Percentiles rank a stretch among this genome's conserved stretches.
Evolutionary conservation across 2,329 filamentous ascomycete genomes (phyloP).

Genomic region (Monosporascus ibericus): DNA sequence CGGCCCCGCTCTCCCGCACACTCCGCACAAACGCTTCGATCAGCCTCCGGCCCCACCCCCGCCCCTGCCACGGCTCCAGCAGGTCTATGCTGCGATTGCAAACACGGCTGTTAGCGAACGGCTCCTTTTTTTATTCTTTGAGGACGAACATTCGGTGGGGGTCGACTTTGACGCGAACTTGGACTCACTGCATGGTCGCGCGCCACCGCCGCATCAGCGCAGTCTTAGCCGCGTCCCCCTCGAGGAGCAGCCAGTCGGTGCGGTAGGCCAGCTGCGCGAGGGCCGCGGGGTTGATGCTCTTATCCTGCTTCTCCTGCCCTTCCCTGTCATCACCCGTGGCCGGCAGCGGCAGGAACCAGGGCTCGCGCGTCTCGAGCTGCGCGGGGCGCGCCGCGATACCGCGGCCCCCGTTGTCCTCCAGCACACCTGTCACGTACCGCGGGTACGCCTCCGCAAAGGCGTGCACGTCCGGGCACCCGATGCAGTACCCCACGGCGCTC

Average conservation of each 20-base stretch:
- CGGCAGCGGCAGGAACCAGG: conserved; percentile 17
- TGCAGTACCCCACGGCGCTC: conserved; percentile 41
- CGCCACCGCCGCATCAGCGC: conserved; percentile 28
- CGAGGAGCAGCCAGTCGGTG: conserved; percentile 32
- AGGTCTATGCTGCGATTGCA: conserved; percentile 31
- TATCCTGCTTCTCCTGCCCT: background rate
- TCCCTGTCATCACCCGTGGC: conserved; percentile 3
- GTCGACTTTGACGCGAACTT: no score
- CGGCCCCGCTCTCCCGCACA: conserved; percentile 18
- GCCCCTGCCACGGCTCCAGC: conserved; percentile 33
- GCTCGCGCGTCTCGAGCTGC: conserved; percentile 23
- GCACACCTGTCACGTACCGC: conserved; percentile 31
- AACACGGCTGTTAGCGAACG: no score
- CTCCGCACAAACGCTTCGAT: conserved; percentile 35
- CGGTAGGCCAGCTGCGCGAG: conserved; percentile 38
- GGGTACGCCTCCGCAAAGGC: conserved; percentile 32
- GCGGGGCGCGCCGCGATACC: conserved; percentile 7
- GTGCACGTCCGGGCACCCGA: conserved; percentile 38
- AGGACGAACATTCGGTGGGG: no score
- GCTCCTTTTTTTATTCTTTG: no score
- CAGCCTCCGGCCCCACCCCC: conserved; percentile 39
- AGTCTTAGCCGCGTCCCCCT: conserved; percentile 22
- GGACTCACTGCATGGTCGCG: conserved; percentile 36
- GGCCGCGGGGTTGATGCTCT: conserved; percentile 24
- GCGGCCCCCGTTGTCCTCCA: conserved; percentile 20